Percentiles rank a stretch among this genome's conserved stretches.
Conservation (phyloP, 169 alveolate species). For the Nephromyces sp. region DNA sequence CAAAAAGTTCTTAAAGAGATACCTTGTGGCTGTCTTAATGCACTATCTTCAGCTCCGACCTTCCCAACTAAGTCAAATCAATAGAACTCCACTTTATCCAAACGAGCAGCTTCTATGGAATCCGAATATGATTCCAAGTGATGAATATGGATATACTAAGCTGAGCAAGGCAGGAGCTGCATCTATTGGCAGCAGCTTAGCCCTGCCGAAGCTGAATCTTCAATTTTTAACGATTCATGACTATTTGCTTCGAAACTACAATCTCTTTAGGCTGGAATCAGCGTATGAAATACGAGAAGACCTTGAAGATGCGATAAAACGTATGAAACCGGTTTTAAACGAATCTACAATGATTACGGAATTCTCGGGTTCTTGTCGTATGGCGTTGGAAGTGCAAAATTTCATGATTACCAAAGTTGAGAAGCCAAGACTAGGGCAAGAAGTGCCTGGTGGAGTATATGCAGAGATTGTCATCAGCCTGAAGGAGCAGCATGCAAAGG, state of each 20-base stretch:
- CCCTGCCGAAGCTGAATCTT: conserved; percentile 75
- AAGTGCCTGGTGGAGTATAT: conserved; percentile 35
- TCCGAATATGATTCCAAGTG: conserved; percentile 29
- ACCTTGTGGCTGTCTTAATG: neutral
- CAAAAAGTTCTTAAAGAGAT: too few species aligned
- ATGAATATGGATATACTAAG: too few species aligned
- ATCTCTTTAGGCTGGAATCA: conserved; percentile 74
- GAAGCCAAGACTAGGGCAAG: conserved; percentile 33
- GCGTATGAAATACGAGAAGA: conserved; percentile 73
- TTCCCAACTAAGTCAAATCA: conserved; percentile 31
- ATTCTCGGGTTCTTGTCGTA: conserved; percentile 24
- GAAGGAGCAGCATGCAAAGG: conserved; percentile 1
- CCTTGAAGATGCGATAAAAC: conserved; percentile 46
- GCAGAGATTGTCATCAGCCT: conserved; percentile 23
- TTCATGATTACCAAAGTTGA: conserved; percentile 23
- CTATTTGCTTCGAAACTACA: conserved; percentile 73
- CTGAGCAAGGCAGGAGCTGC: too few species aligned
- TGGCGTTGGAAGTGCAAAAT: conserved; percentile 24
- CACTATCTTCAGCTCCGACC: neutral
- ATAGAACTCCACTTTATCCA: conserved; percentile 41
- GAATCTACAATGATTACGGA: conserved; percentile 3
- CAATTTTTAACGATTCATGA: conserved; percentile 80
- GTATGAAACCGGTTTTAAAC: too few species aligned
- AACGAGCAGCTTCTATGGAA: conserved; percentile 40
- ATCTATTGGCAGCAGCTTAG: too few species aligned